Evolutionary conservation across 1,284 basidiomycete species (phyloP), one percentile per base, ranked within the genome.

Genomic region (Meripilus lineatus): DNA sequence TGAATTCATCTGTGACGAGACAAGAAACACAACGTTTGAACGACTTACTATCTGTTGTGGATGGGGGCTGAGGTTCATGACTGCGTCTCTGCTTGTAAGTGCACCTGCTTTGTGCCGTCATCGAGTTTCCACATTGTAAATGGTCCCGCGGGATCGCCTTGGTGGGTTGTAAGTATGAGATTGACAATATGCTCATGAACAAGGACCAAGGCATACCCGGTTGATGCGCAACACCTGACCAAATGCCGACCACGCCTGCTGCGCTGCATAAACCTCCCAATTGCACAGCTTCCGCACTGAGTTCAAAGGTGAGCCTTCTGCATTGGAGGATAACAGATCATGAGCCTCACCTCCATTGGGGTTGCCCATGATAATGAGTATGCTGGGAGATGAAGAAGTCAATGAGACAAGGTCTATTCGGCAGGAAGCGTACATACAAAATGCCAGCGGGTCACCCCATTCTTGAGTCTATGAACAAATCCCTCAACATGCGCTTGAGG

Each of bases 81-180:
- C n/a, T n/a, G n/a, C n/a, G n/a, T n/a, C n/a, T n/a, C n/a, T n/a
- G n/a, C n/a, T n/a, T n/a, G n/a, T n/a, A n/a, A n/a, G n/a, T n/a
- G n/a, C n/a, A n/a, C n/a, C n/a, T n/a, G n/a, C n/a, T n/a, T n/a
- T n/a, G n/a, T n/a, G n/a, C n/a, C n/a, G n/a, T n/a, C n/a, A n/a
- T n/a, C n/a, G n/a, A n/a, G n/a, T n/a, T n/a, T n/a, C n/a, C n/a
- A n/a, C n/a, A 43, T 5, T 10, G 30, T 6, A 33, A 21, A 46
- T 71, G 51, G 55, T 81, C 79, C 80, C 42, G 73, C 74, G 33
- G 79, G 79, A 56, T 83, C 80, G 40, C 72, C 79, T 79, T 43
- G 37, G 39, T 18, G 26, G 24, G 44, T 5, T 36, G 38, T 33
- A 33, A 33, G 18, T 32, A 32, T 36, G 36, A 37, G 36, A 22